These are phyloP conservation scores for Dryadomyces quercus-mongolicae DNA, from an alignment of 2,329 filamentous ascomycete species.

Conservation along the genomic window DNA sequence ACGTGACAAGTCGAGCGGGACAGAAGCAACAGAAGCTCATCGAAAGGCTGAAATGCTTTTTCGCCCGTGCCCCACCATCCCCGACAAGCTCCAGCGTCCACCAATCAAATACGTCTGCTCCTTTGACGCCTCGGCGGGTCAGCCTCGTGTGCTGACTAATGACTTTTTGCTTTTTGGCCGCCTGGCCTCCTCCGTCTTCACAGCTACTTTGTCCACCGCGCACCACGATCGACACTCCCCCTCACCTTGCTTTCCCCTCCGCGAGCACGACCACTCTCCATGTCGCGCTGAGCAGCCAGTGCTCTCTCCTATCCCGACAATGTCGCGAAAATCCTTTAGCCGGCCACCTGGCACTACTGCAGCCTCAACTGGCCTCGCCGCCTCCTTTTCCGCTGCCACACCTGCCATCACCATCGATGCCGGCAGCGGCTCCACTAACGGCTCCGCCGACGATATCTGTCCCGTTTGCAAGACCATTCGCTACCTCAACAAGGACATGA, in stretches of 20 bases:
- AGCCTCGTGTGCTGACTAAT: too few species aligned
- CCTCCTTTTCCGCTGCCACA: background rate
- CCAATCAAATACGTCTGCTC: too few species aligned
- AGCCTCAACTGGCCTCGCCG: background rate
- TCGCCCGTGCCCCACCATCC: background rate
- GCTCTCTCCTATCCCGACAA: background rate
- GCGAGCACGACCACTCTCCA: too few species aligned
- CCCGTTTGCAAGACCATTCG: conserved; percentile 95
- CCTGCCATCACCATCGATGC: background rate
- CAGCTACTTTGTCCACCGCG: too few species aligned
- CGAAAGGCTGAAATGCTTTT: background rate
- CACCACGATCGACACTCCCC: too few species aligned
- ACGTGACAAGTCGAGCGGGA: background rate
- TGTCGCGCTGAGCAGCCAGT: too few species aligned
- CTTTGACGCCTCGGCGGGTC: too few species aligned
- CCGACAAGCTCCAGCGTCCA: too few species aligned
- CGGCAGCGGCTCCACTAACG: conserved; percentile 5
- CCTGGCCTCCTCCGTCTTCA: too few species aligned
- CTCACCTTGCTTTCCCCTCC: too few species aligned
- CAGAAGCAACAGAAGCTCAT: background rate
- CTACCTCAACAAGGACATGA: conserved; percentile 88
- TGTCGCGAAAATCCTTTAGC: background rate
- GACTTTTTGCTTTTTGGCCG: too few species aligned
- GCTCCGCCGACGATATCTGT: conserved; percentile 54
- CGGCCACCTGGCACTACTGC: background rate